Conservation (phyloP, 129 eudicot genomes). For the Sambucus nigra region DNA sequence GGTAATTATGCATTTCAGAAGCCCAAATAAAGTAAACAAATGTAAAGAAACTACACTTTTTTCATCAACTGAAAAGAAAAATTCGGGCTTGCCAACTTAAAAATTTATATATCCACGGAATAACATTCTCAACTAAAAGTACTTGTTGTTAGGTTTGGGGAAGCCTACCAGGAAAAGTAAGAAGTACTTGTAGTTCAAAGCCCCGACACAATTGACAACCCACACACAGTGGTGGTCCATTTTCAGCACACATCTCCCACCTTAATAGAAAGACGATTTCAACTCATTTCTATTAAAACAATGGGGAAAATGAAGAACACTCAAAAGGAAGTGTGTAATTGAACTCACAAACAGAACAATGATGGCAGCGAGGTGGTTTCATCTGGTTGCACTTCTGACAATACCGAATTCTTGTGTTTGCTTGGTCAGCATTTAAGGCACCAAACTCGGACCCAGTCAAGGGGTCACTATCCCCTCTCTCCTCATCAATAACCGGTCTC, state of each 20-base stretch:
- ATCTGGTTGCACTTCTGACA: conserved; percentile 94
- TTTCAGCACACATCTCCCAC: conserved; percentile 96
- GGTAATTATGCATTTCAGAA: background rate
- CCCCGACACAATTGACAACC: conserved; percentile 99
- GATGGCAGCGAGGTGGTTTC: conserved; percentile 99
- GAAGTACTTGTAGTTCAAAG: conserved; percentile 94
- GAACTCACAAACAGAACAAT: conserved; percentile 94
- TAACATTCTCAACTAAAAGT: background rate
- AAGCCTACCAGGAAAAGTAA: conserved; percentile 90
- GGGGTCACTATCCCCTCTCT: conserved; percentile 72
- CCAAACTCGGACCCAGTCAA: conserved; percentile 58
- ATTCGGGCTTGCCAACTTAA: no score
- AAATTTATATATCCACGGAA: no score
- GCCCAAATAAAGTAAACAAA: background rate
- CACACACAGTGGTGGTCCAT: conserved; percentile 99
- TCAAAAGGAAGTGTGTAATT: background rate
- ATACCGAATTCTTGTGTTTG: conserved; percentile 51
- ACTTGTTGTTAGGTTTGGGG: background rate
- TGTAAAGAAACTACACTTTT: no score
- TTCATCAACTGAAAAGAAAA: no score
- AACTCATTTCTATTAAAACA: background rate
- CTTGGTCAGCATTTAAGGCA: conserved; percentile 34
- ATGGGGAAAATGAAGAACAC: background rate
- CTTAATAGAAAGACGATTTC: conserved; percentile 23
- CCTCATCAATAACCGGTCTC: conserved; percentile 73